Base-by-base conservation (phyloP, 1,139 yeast genomes). In the Arxiozyma heterogenica region DNA sequence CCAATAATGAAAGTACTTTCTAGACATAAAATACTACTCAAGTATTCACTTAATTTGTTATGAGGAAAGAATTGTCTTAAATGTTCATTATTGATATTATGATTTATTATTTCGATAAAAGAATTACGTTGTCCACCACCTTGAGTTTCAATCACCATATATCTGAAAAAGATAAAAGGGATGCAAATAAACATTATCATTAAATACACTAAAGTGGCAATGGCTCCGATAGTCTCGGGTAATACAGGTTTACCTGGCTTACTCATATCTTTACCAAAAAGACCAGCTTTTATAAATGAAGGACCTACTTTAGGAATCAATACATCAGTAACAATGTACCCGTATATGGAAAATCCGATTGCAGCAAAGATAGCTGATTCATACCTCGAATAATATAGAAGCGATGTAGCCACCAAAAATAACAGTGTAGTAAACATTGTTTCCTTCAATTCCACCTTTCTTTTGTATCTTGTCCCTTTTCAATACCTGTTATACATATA, bases 201-300 rank as follows among this genome's bases (percentile, higher is more conserved):
- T 58, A 93, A 70, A 66, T 90, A 91, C 0, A 91, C 83, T 2
- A 86, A 76, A 0, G 96, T 95, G 8, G 90, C 80, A 0, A 91
- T 86, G 1, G 88, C 84, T 2, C 99, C 99, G 77, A 91, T 84
- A 0, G 95, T 80, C 70, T 93, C 99, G 1, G 98, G 94, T 17
- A 91, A 77, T 7, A 82, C 75, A 0, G 95, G 94, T 25, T 75
- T 78, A n/a, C 76, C 78, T 12, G 72, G 71, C 67, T 93, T 93
- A 51, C 90, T 83, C 67, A 89, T 64, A 66, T 93, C 99, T 59
- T 78, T 81, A 8, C 99, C 99, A 58, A 75, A 80, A 25, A 93
- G 76, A 0, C 98, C 98, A 47, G 86, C 81, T 55, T 78, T 77
- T 42, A 86, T 77, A 69, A 94, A 89, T 52, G 83, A 76, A 0